These are phyloP conservation scores for Trichoderma gracile DNA, from an alignment of 2,329 filamentous ascomycete genomes.

Conservation along the genomic window DNA sequence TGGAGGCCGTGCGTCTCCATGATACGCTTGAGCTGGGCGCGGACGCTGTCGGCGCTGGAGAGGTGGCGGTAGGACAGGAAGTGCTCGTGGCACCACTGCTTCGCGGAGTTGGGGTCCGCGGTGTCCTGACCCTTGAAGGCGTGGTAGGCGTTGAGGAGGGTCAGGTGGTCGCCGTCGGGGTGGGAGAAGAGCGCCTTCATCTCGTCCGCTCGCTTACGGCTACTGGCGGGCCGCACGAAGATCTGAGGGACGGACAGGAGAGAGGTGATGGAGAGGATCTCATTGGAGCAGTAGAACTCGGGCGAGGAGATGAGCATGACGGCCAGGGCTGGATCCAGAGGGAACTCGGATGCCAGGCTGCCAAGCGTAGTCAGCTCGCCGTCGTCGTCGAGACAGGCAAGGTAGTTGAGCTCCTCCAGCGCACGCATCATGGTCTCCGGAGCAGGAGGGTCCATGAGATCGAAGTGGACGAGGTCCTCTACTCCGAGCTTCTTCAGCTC, in stretches of 20 bases:
- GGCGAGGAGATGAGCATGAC: conserved; percentile 98
- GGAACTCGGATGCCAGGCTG: conserved; percentile 88
- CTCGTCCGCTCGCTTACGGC: conserved; percentile 89
- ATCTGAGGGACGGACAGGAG: conserved; percentile 93
- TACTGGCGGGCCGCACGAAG: conserved; percentile 82
- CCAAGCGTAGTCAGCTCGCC: conserved; percentile 88
- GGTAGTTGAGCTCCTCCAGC: conserved; percentile 94
- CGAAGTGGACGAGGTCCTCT: conserved; percentile 94
- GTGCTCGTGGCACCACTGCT: conserved; percentile 96
- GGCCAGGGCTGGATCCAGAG: conserved; percentile 87
- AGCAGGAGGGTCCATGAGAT: conserved; percentile 96
- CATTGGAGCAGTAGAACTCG: conserved; percentile 98
- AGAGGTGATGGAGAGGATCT: conserved; percentile 92
- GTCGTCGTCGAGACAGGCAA: conserved; percentile 94
- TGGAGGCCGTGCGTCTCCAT: conserved; percentile 93
- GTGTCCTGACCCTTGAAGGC: conserved; percentile 78
- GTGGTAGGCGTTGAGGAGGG: conserved; percentile 95
- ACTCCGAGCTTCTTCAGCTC: conserved; percentile 97
- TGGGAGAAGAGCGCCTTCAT: conserved; percentile 96
- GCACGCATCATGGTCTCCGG: conserved; percentile 98
- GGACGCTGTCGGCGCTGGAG: conserved; percentile 91
- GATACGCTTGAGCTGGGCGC: conserved; percentile 86
- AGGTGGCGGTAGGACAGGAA: conserved; percentile 89
- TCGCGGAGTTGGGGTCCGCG: conserved; percentile 64
- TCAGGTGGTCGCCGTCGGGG: conserved; percentile 90